Percentiles rank a stretch among this genome's conserved stretches.
phyloP scores from a whole-genome alignment of 192 early-diverging fungal species.

The Dissophora globulifera region DNA sequence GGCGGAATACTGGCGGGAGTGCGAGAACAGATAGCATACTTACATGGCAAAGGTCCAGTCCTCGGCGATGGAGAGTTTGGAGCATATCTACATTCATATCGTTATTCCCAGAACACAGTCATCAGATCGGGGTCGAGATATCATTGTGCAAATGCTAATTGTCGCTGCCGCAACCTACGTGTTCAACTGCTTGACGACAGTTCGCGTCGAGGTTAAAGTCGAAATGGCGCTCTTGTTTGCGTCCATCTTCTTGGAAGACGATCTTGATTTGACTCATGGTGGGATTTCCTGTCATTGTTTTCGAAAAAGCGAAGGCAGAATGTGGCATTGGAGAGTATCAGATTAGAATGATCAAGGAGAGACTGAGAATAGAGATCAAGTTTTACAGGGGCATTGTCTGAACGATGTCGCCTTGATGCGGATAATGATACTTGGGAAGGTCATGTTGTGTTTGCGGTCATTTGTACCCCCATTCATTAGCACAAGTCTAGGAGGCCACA shows the following conservation, averaged over 20 bases:
- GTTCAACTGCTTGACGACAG: slow-evolving; percentile 41
- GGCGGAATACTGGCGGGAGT: neutral
- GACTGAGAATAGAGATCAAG: too few relatives aligned
- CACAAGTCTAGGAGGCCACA: too few relatives aligned
- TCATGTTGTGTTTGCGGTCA: too few relatives aligned
- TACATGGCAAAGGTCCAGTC: slow-evolving; percentile 49
- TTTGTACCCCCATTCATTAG: too few relatives aligned
- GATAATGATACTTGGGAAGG: too few relatives aligned
- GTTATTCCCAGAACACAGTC: too few relatives aligned
- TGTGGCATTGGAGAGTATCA: neutral
- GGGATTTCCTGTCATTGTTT: slow-evolving; percentile 1
- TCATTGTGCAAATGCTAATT: neutral
- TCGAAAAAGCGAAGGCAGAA: neutral
- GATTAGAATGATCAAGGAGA: neutral
- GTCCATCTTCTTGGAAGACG: slow-evolving; percentile 21
- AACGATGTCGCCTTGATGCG: too few relatives aligned
- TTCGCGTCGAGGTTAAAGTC: slow-evolving; percentile 20
- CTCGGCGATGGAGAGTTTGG: slow-evolving; percentile 19
- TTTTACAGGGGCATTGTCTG: too few relatives aligned
- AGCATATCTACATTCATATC: slow-evolving; percentile 22
- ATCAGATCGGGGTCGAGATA: neutral
- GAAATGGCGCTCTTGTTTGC: slow-evolving; percentile 30
- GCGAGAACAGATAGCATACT: neutral
- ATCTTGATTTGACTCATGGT: slow-evolving; percentile 34
- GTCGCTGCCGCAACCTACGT: slow-evolving; percentile 10